Evolutionary conservation across 2,329 filamentous ascomycete genomes (phyloP).

Genomic region (Colletotrichum australisinense): DNA sequence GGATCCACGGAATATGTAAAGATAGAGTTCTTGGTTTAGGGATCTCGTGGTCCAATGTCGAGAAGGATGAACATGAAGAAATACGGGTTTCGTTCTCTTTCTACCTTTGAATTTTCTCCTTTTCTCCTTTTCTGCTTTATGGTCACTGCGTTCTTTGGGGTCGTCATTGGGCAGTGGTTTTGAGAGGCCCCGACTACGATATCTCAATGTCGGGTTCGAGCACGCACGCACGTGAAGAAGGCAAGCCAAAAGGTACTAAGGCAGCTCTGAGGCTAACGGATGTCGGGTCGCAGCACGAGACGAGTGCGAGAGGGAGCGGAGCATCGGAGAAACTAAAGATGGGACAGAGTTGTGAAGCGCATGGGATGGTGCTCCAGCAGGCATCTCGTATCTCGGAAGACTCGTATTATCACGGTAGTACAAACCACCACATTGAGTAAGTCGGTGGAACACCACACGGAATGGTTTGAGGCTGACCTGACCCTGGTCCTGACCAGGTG

Average conservation of each 20-base stretch:
- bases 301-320: background rate
- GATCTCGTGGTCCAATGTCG: background rate
- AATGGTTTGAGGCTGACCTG: background rate
- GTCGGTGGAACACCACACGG: constrained; percentile 2
- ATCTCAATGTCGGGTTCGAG: background rate
- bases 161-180: background rate
- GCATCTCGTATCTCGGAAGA: background rate
- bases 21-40: background rate
- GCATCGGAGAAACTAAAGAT: background rate
- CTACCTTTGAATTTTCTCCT: background rate
- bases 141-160: background rate
- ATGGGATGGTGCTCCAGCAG: background rate
- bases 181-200: background rate
- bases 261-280: background rate
- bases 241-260: background rate
- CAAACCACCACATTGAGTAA: background rate
- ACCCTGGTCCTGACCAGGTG: background rate
- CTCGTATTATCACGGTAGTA: background rate
- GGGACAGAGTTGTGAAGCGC: background rate
- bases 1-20: background rate
- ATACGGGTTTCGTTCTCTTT: too few species aligned
- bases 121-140: background rate
- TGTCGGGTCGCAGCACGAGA: background rate
- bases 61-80: background rate
- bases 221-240: background rate